Evolutionary conservation across 2,329 filamentous ascomycete species (phyloP), one percentile per base, ranked within the genome.

Genomic region (Alternaria infectoria): DNA sequence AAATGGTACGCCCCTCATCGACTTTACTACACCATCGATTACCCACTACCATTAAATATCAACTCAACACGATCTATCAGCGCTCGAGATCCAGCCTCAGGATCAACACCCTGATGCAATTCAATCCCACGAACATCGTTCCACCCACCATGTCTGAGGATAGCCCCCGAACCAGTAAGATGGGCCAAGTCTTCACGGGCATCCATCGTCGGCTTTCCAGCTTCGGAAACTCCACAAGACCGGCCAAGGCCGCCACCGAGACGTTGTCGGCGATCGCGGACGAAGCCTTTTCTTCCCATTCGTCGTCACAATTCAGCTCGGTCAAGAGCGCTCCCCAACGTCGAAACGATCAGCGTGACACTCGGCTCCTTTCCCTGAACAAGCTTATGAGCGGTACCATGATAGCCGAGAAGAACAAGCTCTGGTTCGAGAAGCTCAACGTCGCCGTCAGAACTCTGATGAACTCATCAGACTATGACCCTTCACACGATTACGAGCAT

Each of bases 401-500:
- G 11, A 21, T 57, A 11, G 21, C 19, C 2, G 45, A 57, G 1
- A 57, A 49, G 11, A 30, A 55, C 15, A 46, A 19, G 21, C 19
- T 6, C 12, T 61, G 69, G 61, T 75, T 73, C 25, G 45, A 51
- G 23, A 63, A 59, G 23, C 67, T 74, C 74, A 82, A 85, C 45
- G 30, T 61, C 11, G 63, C 62, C 6, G 67, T 73, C 11, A 58
- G 65, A n/a, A 36, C 49, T 2, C 62, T 68, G 51, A 72, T 71
- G 59, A 93, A 91, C 83, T 95, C 94, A 90, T 84, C 87, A 49
- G 84, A 87, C 66, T 93, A 93, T 81, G 93, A 96, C 79, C 87
- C 88, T 50, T 95, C 92, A 4, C 93, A 97, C 82, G 92, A 96
- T 82, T 96, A 92, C 83, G 84, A 87, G 66, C 93, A 97, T 79